Evolutionary conservation across 495 filamentous ascomycete species (phyloP).

Genomic region (Aspergillus carlsbadensis): DNA sequence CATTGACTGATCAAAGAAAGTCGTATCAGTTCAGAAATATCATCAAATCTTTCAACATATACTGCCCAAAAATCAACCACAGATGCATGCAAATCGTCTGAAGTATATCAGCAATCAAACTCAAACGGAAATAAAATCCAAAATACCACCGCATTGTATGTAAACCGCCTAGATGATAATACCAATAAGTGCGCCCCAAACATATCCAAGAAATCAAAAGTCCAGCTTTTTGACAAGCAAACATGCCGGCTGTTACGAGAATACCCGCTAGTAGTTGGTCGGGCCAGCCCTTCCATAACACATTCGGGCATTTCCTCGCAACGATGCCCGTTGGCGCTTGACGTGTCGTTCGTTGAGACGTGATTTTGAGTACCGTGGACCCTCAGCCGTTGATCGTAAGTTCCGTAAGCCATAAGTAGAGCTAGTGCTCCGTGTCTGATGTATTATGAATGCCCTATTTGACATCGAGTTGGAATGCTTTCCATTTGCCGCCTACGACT

Average conservation of each 20-base stretch:
- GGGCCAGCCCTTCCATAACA: slow-evolving; percentile 13
- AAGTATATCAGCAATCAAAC: slow-evolving; percentile 11
- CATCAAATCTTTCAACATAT: slow-evolving; percentile 5
- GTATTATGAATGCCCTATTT: slow-evolving; percentile 32
- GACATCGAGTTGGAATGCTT: slow-evolving; percentile 54
- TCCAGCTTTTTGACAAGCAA: slow-evolving; percentile 20
- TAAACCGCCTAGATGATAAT: slow-evolving; percentile 19
- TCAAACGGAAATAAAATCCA: slow-evolving; percentile 7
- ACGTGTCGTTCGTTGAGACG: slow-evolving; percentile 18
- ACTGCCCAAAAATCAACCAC: slow-evolving; percentile 3
- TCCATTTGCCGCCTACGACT: slow-evolving; percentile 51
- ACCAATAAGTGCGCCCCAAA: slow-evolving; percentile 1
- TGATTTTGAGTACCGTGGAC: slow-evolving; percentile 22
- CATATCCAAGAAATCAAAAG: slow-evolving; percentile 12
- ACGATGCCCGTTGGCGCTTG: slow-evolving; percentile 9
- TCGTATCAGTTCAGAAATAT: neutral
- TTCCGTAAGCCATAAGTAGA: slow-evolving; percentile 34
- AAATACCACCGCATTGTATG: slow-evolving; percentile 21
- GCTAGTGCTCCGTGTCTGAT: neutral
- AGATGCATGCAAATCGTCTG: slow-evolving; percentile 4
- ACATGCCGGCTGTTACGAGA: neutral
- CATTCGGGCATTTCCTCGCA: neutral
- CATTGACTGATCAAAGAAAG: neutral
- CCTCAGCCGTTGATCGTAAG: slow-evolving; percentile 40
- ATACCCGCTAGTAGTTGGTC: slow-evolving; percentile 11